Percentiles rank a stretch among this genome's conserved stretches.
These are phyloP conservation scores for Paxillus involutus DNA, from an alignment of 768 basidiomycete genomes.

Conservation along the genomic window DNA sequence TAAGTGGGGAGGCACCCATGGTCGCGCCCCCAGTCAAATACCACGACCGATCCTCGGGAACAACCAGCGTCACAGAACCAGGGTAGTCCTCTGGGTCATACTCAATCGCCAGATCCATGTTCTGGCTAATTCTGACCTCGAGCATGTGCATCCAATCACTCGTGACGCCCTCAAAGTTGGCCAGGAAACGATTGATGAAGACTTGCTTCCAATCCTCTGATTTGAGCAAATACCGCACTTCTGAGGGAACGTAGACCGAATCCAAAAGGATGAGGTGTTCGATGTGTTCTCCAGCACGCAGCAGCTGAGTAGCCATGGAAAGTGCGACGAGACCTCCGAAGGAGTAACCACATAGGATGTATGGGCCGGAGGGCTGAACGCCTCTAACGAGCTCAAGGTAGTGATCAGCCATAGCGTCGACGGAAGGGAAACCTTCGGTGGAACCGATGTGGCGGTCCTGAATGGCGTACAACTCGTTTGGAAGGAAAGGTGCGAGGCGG, in stretches of 20 bases:
- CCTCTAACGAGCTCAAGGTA: slow-evolving; percentile 9
- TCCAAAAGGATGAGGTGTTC: slow-evolving; percentile 12
- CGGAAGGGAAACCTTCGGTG: slow-evolving; percentile 2
- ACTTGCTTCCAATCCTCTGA: slow-evolving; percentile 10
- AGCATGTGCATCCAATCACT: slow-evolving; percentile 10
- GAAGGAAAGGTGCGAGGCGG: slow-evolving; percentile 11
- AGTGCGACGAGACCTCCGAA: slow-evolving; percentile 10
- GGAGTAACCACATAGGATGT: slow-evolving; percentile 11
- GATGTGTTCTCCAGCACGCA: slow-evolving; percentile 5
- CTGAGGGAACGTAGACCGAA: slow-evolving; percentile 9
- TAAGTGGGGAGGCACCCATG: background rate
- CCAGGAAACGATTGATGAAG: slow-evolving; percentile 8
- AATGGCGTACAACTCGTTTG: slow-evolving; percentile 12
- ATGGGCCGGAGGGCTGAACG: slow-evolving; percentile 9
- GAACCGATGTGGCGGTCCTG: slow-evolving; percentile 11
- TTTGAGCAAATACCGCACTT: slow-evolving; percentile 6
- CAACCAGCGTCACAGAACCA: slow-evolving; percentile 10
- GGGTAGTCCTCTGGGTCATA: slow-evolving; percentile 9
- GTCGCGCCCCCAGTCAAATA: slow-evolving; percentile 4
- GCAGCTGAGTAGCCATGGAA: slow-evolving; percentile 8
- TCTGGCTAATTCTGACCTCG: slow-evolving; percentile 6
- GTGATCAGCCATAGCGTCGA: slow-evolving; percentile 13
- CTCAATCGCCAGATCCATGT: slow-evolving; percentile 10
- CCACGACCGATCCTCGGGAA: slow-evolving; percentile 15
- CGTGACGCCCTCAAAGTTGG: slow-evolving; percentile 6